Percentiles rank a stretch among this genome's conserved stretches.
phyloP scores from a whole-genome alignment of 192 early-diverging fungal genomes.

The Backusella morwellensis region DNA sequence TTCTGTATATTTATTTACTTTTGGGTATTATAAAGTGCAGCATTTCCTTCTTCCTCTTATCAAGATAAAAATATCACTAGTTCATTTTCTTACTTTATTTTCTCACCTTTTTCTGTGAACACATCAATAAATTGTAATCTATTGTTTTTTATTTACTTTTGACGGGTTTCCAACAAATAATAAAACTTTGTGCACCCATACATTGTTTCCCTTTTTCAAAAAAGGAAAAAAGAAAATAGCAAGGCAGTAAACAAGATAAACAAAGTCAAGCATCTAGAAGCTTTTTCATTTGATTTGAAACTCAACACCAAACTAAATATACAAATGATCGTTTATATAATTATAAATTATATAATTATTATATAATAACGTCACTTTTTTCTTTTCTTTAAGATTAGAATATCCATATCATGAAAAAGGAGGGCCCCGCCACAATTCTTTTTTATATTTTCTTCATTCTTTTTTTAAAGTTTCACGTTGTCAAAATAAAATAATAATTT shows the following conservation, averaged over 20 bases:
- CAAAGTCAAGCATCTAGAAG: not conserved
- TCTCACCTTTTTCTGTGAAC: not conserved
- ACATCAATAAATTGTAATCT: slow-evolving; percentile 6
- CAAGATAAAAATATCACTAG: too few relatives aligned
- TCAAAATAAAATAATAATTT: slow-evolving; percentile 10
- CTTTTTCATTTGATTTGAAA: not conserved
- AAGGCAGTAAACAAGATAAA: too few relatives aligned
- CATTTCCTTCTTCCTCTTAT: too few relatives aligned
- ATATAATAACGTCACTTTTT: not conserved
- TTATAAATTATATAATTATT: not conserved
- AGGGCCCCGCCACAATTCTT: not conserved
- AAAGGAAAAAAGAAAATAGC: too few relatives aligned
- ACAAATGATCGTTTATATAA: not conserved
- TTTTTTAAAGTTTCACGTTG: not conserved
- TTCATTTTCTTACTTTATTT: not conserved
- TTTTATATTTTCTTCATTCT: not conserved
- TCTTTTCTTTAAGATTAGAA: not conserved
- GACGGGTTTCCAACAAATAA: not conserved
- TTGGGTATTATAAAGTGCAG: not conserved
- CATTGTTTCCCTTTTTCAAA: not conserved
- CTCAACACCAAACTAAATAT: not conserved
- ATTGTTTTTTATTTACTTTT: not conserved
- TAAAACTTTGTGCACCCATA: not conserved
- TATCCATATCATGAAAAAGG: not conserved
- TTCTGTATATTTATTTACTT: not conserved